A percentile compares a stretch with the other conserved stretches of the same genome.
phyloP scores from a whole-genome alignment of 192 early-diverging fungal genomes.

The Umbelopsis vinacea region DNA sequence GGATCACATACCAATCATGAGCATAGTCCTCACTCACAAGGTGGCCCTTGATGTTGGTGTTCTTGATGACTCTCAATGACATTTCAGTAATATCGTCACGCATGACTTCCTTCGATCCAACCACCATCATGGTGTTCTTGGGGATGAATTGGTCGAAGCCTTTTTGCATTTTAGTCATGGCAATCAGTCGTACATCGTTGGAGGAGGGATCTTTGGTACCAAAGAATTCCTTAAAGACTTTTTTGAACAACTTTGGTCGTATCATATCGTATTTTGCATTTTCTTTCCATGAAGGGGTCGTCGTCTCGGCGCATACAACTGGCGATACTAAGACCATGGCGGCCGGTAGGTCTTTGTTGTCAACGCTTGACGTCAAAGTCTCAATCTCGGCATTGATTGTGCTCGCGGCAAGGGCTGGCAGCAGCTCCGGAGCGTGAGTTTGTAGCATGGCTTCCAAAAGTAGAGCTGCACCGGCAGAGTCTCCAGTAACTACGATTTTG shows the following conservation, averaged over 20 bases:
- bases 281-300: slow-evolving; percentile 33
- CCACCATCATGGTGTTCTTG: slow-evolving; percentile 25
- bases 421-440: slow-evolving; percentile 21
- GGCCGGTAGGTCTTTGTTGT: slow-evolving; percentile 23
- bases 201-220: not conserved
- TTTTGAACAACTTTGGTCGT: not conserved
- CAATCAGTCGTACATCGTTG: slow-evolving; percentile 20
- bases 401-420: not conserved
- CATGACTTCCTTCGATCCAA: slow-evolving; percentile 35
- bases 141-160: slow-evolving; percentile 26
- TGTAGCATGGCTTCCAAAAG: slow-evolving; percentile 32
- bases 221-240: slow-evolving; percentile 35
- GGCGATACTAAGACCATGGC: slow-evolving; percentile 34
- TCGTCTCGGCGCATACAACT: slow-evolving; percentile 27
- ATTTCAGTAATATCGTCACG: slow-evolving; percentile 34
- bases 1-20: slow-evolving; percentile 45
- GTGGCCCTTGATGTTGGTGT: slow-evolving; percentile 15
- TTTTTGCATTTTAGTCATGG: slow-evolving; percentile 17
- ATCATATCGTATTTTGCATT: slow-evolving; percentile 32
- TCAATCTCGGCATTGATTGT: not conserved
- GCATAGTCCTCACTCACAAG: slow-evolving; percentile 31
- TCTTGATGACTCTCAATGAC: not conserved
- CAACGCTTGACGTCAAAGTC: not conserved
- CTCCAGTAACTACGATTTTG: slow-evolving; percentile 40
- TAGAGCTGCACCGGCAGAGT: slow-evolving; percentile 39